phyloP scores from a whole-genome alignment of 1,139 yeast species.

The Yamadazyma diospyri region DNA sequence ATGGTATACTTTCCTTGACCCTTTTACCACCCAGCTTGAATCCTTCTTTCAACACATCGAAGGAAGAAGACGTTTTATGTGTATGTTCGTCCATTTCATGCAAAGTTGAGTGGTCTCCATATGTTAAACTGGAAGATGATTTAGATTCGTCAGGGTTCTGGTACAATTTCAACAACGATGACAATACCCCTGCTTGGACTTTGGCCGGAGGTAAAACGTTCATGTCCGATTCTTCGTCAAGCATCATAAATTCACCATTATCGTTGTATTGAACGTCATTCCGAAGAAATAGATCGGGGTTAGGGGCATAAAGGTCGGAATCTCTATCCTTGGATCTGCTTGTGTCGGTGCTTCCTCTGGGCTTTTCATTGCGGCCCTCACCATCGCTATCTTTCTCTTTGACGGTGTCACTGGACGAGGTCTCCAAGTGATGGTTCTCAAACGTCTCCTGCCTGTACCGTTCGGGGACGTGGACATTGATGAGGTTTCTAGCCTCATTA shows the following conservation, averaged over 20 bases:
- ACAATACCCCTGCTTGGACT: conserved; percentile 80
- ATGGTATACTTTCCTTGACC: conserved; percentile 16
- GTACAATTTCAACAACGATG: conserved; percentile 69
- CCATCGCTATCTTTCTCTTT: conserved; percentile 8
- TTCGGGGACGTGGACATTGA: conserved; percentile 35
- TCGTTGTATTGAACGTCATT: conserved; percentile 27
- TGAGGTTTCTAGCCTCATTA: conserved; percentile 40
- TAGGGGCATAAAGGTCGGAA: conserved; percentile 38
- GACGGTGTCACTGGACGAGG: conserved; percentile 16
- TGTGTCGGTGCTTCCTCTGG: conserved; percentile 6
- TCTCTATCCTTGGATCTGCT: conserved; percentile 2
- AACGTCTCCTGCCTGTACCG: conserved; percentile 11
- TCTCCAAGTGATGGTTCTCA: conserved; percentile 4
- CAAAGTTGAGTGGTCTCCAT: conserved; percentile 18
- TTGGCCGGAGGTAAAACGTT: conserved; percentile 66
- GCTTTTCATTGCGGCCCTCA: conserved; percentile 4
- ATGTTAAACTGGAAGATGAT: conserved; percentile 20
- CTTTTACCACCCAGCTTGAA: conserved; percentile 23
- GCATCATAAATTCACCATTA: conserved; percentile 30
- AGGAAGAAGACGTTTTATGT: conserved; percentile 12
- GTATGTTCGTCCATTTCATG: conserved; percentile 11
- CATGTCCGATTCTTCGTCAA: conserved; percentile 44
- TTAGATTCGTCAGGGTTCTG: conserved; percentile 36
- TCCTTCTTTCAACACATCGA: conserved; percentile 26
- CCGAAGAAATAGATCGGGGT: conserved; percentile 41